Percentiles rank a stretch among this genome's conserved stretches.
phyloP scores from a whole-genome alignment of 2,329 filamentous ascomycete genomes.

The Paracorniculantispora psalliotae region DNA sequence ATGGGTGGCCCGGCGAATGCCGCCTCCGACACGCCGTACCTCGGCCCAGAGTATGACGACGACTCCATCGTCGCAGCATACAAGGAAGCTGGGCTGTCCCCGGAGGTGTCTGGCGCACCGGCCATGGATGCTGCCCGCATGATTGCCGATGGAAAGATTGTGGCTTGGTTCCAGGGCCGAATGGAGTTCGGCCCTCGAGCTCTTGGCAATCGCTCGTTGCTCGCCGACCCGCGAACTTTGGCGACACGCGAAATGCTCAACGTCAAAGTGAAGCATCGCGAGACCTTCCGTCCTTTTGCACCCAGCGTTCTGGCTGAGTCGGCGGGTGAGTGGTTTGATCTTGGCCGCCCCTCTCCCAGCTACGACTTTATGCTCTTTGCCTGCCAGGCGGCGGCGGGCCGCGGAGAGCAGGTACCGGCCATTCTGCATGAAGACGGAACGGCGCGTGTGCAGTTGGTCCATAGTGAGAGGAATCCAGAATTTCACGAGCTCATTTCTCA shows the following conservation, averaged over 20 bases:
- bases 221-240: constrained; percentile 2
- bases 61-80: not conserved
- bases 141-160: constrained; percentile 3
- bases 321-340: not conserved
- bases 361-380: constrained; percentile 4
- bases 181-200: constrained; percentile 8
- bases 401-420: not conserved
- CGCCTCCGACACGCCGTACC: constrained; percentile 4
- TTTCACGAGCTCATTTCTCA: constrained; percentile 1
- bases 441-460: constrained; percentile 6
- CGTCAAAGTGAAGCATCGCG: constrained; percentile 9
- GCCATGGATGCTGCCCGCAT: constrained; percentile 5
- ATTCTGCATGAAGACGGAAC: constrained; percentile 2
- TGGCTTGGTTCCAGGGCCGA: constrained; percentile 7
- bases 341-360: not conserved
- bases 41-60: constrained; percentile 5
- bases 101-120: not conserved
- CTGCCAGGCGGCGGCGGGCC: not conserved
- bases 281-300: constrained; percentile 8
- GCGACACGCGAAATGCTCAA: constrained; percentile 6
- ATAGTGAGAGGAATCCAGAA: not conserved
- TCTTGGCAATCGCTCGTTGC: constrained; percentile 2
- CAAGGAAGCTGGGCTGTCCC: not conserved
- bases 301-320: constrained; percentile 2
- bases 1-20: not conserved